phyloP scores from a whole-genome alignment of 2,329 filamentous ascomycete species.

The Microdochium bolleyi region DNA sequence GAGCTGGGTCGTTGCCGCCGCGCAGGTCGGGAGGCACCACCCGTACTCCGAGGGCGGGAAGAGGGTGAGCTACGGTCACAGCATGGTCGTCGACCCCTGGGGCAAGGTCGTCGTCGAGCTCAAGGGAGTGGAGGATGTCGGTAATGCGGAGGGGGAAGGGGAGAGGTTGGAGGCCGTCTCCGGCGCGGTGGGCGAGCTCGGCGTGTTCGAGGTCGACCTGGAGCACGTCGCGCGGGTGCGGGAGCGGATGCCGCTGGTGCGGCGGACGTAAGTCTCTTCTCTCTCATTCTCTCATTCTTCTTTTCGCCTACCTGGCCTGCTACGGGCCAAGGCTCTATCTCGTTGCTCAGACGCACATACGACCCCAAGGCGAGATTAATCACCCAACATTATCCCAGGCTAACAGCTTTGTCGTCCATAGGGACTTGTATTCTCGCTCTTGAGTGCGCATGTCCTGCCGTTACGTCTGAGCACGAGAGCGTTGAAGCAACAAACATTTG shows the following conservation, averaged over 20 bases:
- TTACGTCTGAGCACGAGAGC: background rate
- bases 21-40: conserved; percentile 61
- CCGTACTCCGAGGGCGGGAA: conserved; percentile 26
- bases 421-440: background rate
- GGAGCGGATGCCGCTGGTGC: conserved; percentile 41
- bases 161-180: conserved; percentile 17
- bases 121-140: conserved; percentile 35
- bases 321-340: too few relatives aligned
- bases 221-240: conserved; percentile 37
- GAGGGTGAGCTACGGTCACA: conserved; percentile 76
- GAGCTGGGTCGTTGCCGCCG: conserved; percentile 78
- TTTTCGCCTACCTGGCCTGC: too few relatives aligned
- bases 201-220: conserved; percentile 46
- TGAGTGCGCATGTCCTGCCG: background rate
- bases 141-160: conserved; percentile 26
- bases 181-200: conserved; percentile 36
- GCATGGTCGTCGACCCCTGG: conserved; percentile 83
- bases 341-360: too few relatives aligned
- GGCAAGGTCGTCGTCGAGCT: conserved; percentile 64
- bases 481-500: too few relatives aligned
- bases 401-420: background rate
- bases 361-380: too few relatives aligned
- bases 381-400: background rate
- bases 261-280: conserved; percentile 38
- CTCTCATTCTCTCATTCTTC: conserved; percentile 1